phyloP scores from a whole-genome alignment of 805 yeast species.

The Starmerella bombi region DNA sequence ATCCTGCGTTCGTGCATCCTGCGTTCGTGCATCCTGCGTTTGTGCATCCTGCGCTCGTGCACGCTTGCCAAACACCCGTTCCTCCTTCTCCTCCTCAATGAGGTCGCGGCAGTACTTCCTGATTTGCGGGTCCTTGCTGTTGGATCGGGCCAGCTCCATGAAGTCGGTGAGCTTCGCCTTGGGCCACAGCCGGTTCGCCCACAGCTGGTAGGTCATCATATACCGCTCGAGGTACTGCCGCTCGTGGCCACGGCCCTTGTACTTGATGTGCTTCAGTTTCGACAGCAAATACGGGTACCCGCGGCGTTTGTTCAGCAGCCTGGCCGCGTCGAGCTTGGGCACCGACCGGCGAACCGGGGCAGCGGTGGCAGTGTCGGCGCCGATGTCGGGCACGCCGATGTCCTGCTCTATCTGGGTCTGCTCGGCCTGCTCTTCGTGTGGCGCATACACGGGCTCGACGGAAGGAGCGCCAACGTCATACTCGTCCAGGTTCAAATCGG shows the following conservation, averaged over 20 bases:
- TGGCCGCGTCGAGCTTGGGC: conserved; percentile 35
- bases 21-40: no score
- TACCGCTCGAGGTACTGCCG: conserved; percentile 38
- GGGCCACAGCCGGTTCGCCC: conserved; percentile 70
- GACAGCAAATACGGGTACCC: conserved; percentile 45
- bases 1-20: no score
- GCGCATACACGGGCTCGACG: background rate
- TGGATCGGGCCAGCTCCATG: conserved; percentile 36
- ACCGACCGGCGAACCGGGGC: conserved; percentile 6
- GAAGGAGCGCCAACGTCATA: background rate
- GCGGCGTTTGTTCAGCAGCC: conserved; percentile 34
- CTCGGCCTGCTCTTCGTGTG: background rate
- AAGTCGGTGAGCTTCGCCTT: conserved; percentile 68
- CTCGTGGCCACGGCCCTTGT: conserved; percentile 35
- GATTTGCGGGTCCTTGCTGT: conserved; percentile 30
- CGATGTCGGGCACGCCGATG: conserved; percentile 20
- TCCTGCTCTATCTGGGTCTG: conserved; percentile 14
- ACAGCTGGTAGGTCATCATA: conserved; percentile 47
- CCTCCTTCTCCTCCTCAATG: conserved; percentile 20
- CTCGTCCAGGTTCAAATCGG: conserved; percentile 1
- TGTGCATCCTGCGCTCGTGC: no score
- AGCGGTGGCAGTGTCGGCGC: conserved; percentile 19
- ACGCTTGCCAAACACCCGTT: background rate
- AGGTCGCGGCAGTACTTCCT: conserved; percentile 13
- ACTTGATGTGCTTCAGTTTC: conserved; percentile 21